Base-by-base conservation (phyloP, 2,329 filamentous ascomycete species). In the Colletotrichum lupini region DNA sequence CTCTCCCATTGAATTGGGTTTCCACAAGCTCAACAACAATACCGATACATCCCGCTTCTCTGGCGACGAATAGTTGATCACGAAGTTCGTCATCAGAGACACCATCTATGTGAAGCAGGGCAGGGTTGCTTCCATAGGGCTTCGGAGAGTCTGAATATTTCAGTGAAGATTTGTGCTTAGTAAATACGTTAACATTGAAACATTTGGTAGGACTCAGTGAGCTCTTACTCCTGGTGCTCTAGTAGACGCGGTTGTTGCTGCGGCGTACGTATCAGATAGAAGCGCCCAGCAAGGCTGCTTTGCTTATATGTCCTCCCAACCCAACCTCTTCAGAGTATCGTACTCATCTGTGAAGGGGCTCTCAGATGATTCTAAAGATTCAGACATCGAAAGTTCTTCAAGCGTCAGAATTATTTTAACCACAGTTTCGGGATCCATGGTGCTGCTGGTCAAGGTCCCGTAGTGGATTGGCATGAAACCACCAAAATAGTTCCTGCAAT, bases 1-100 rank as follows among this genome's bases (percentile, higher is more conserved):
- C 72, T 9, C 75, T 74, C 1, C 77, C 77, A 49, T 76, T 77
- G 60, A 76, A 77, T 4, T 77, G 76, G 24, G 71, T 77, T 22
- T 74, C 73, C 5, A 78, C 75, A 30, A 78, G 76, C 8, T 78
- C 77, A 22, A 78, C 66, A 12, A 78, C 35, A 24, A 78, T 72
- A 1, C 76, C 77, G 19, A 78, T 77, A 57, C 75, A 77, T 0
- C 77, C 77, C 26, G 72, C 74, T 4, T 72, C 37, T 56, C 76
- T 78, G 3, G 77, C 77, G 19, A 67, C 73, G 1, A 67, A 71
- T 14, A 78, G 64, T 52, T 76, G 76, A 0, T 71, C 53, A 9
- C 75, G 73, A 16, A 77, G 24, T 5, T 73, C 71, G 28, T 72
- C 66, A 8, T 76, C 69, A 7, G 73, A 72, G 1, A 75, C 63